Evolutionary conservation across 768 basidiomycete species (phyloP).

Genomic region (Chalciporus chontae): DNA sequence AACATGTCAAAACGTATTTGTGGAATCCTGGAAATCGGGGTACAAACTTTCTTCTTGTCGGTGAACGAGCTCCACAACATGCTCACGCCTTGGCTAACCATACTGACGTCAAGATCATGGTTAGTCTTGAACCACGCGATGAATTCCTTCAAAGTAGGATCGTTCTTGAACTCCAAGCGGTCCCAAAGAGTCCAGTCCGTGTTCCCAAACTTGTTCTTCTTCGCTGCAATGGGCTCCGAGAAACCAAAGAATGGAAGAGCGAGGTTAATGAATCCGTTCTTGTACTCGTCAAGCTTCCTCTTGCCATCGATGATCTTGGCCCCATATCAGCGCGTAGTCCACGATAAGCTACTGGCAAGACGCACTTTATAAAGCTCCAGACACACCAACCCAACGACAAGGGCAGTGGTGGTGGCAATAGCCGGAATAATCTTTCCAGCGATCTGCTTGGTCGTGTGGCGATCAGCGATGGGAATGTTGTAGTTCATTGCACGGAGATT

Average conservation of each 20-base stretch:
- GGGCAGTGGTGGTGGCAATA: constrained; percentile 96
- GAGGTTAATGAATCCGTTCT: constrained; percentile 98
- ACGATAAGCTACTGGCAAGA: not conserved
- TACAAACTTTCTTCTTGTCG: constrained; percentile 82
- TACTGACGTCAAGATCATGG: constrained; percentile 84
- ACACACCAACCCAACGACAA: constrained; percentile 94
- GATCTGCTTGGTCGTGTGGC: constrained; percentile 94
- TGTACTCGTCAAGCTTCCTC: constrained; percentile 89
- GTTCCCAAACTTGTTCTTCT: constrained; percentile 82
- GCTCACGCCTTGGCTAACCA: constrained; percentile 97
- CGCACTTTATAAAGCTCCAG: constrained; percentile 93
- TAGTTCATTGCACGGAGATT: constrained; percentile 97
- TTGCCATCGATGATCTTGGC: constrained; percentile 91
- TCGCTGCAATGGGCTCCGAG: constrained; percentile 91
- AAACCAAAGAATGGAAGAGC: constrained; percentile 99
- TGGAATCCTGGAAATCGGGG: not conserved
- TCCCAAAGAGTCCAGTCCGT: constrained; percentile 99
- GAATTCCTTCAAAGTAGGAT: constrained; percentile 86
- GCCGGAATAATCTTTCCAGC: constrained; percentile 99
- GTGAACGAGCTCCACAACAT: constrained; percentile 98
- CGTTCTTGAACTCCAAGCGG: constrained; percentile 86
- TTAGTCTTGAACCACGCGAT: constrained; percentile 78
- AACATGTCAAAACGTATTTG: constrained; percentile 6
- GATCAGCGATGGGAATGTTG: constrained; percentile 79
- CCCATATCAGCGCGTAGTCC: constrained; percentile 1